Base-by-base conservation (phyloP, 805 yeast genomes). In the Monosporozyma siamensis region DNA sequence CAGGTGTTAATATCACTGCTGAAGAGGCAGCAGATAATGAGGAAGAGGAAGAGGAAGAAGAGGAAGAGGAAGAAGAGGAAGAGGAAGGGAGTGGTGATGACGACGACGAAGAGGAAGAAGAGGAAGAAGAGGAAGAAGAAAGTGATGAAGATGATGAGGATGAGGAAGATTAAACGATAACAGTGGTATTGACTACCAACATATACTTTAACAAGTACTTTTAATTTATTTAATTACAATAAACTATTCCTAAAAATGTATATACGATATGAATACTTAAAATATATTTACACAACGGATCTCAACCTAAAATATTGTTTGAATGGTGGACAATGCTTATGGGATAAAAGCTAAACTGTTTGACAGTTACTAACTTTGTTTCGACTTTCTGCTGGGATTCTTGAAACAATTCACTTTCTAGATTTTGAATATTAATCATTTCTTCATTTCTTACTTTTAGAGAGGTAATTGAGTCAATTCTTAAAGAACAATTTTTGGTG, bases 1-100 rank as follows among this genome's bases (percentile, higher is more conserved):
- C 59, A 6, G 62, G 60, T 43, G 57, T 56, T 14, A 59, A 61
- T 41, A 35, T 34, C 21, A 31, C 39, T 18, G 24, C 4, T 18
- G 31, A 26, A 4, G 34, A 21, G n/a, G 18, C 4, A 22, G 27
- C 9, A 24, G 27, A 38, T 8, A 34, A 38, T 4, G 34, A 38
- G 12, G 34, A 38, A 7, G 34, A 38, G 15, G 32, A 26, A 20
- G 12, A 20, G 11, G 37, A 14, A 3, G 23, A 8, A 3, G 30
- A 25, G 8, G 27, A 34, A 8, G 32, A 29, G 3, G 32, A 29
- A 3, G 32, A 29, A 6, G 32, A 29, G 14, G 29, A 21, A 8
- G 27, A n/a, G 22, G 37, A n/a, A n/a, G n/a, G n/a, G 18, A 22
- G 20, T 10, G 14, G 14, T 20, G 36, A 20, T 9, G 11, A n/a